A percentile compares a stretch with the other conserved stretches of the same genome.
Evolutionary conservation across 768 basidiomycete genomes (phyloP).

Genomic region (Leccinellum albellum): DNA sequence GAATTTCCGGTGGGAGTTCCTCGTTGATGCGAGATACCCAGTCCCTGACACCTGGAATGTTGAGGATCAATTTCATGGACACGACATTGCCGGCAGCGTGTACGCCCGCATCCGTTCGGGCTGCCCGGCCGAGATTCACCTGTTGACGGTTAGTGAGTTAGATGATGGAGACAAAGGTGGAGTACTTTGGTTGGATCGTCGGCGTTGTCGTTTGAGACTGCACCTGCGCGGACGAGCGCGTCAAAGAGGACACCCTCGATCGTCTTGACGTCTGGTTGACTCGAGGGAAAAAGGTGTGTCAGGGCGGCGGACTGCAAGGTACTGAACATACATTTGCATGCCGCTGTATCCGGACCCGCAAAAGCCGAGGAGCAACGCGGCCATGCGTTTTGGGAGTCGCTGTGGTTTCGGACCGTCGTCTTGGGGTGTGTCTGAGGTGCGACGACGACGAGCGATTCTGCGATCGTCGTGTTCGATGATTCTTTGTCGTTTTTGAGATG

Average conservation of each 20-base stretch:
- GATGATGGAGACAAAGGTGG: neutral
- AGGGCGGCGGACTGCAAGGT: neutral
- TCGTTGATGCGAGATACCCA: conserved; percentile 75
- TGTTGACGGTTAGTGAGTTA: conserved; percentile 28
- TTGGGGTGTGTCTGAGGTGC: too few species aligned
- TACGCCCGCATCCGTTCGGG: conserved; percentile 95
- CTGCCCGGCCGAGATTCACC: conserved; percentile 84
- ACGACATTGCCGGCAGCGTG: conserved; percentile 96
- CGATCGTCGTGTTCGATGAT: conserved; percentile 1
- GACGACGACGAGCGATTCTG: neutral
- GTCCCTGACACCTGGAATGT: conserved; percentile 67
- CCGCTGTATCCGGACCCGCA: conserved; percentile 90
- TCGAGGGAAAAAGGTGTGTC: conserved; percentile 20
- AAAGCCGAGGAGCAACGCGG: conserved; percentile 83
- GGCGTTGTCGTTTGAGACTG: conserved; percentile 92
- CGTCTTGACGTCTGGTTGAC: conserved; percentile 69
- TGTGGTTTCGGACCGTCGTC: conserved; percentile 37
- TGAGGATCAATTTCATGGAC: conserved; percentile 83
- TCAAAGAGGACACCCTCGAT: conserved; percentile 90
- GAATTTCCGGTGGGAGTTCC: conserved; percentile 85
- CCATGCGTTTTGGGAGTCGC: conserved; percentile 78
- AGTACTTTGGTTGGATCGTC: conserved; percentile 84
- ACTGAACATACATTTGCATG: conserved; percentile 85
- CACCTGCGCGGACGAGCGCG: conserved; percentile 84
- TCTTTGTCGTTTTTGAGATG: conserved; percentile 13